These are phyloP conservation scores for Terfezia claveryi DNA, from an alignment of 495 filamentous ascomycete species.

Conservation along the genomic window DNA sequence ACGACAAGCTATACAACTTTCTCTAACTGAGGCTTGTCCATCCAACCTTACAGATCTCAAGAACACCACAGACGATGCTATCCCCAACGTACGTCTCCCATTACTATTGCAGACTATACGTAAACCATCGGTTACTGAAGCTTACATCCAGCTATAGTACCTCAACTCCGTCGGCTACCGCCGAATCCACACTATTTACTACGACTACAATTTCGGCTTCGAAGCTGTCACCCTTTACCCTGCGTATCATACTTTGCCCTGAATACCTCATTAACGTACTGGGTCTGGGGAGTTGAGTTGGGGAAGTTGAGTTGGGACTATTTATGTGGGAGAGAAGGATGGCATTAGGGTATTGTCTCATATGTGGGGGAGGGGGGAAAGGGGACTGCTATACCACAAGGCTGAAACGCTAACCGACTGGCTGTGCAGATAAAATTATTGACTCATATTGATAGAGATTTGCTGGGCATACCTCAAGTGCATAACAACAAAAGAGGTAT, in stretches of 20 bases:
- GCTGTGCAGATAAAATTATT: conserved; percentile 37
- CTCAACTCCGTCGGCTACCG: conserved; percentile 62
- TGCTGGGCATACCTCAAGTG: too few relatives aligned
- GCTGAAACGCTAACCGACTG: conserved; percentile 22
- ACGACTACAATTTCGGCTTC: conserved; percentile 80
- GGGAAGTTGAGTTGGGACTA: too few relatives aligned
- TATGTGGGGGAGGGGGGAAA: background rate
- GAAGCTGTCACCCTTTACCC: conserved; percentile 53
- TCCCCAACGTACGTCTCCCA: conserved; percentile 22
- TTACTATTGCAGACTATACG: background rate
- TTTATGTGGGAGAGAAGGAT: conserved; percentile 50
- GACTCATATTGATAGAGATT: conserved; percentile 41
- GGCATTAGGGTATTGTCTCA: conserved; percentile 29
- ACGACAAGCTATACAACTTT: too few relatives aligned
- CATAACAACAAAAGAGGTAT: too few relatives aligned
- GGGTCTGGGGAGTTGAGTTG: conserved; percentile 70
- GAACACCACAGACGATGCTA: conserved; percentile 83
- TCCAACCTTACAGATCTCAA: conserved; percentile 49
- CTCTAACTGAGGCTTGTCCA: too few relatives aligned
- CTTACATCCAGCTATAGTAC: conserved; percentile 32
- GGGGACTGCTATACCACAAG: background rate
- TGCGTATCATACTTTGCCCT: conserved; percentile 52
- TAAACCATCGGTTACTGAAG: background rate
- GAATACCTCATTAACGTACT: conserved; percentile 58
- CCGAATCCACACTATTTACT: conserved; percentile 62